Conservation (phyloP, 1,139 yeast species). For the Taphrina populina region DNA sequence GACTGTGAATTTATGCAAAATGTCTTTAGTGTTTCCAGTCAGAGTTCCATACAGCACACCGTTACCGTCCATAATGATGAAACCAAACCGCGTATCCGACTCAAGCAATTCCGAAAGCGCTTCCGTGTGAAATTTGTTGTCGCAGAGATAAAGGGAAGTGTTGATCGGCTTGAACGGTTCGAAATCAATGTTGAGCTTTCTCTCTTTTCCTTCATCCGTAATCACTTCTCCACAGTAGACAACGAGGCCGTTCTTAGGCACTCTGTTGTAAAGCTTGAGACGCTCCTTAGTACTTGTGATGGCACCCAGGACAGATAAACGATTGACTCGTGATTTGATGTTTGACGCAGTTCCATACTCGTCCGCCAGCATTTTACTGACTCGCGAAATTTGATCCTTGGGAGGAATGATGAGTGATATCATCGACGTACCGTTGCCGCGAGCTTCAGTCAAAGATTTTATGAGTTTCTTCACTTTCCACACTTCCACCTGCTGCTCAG, state of each 20-base stretch:
- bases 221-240: constrained; percentile 97
- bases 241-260: constrained; percentile 92
- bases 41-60: constrained; percentile 96
- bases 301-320: constrained; percentile 91
- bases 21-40: constrained; percentile 94
- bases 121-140: constrained; percentile 96
- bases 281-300: constrained; percentile 97
- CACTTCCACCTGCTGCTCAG: constrained; percentile 95
- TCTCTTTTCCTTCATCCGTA: constrained; percentile 95
- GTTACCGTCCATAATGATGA: constrained; percentile 98
- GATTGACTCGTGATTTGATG: constrained; percentile 93
- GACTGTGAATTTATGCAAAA: constrained; percentile 91
- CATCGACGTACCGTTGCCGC: constrained; percentile 95
- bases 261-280: constrained; percentile 79
- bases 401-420: constrained; percentile 93
- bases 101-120: constrained; percentile 90
- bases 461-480: constrained; percentile 88
- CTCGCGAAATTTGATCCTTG: constrained; percentile 83
- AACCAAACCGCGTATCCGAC: constrained; percentile 93
- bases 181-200: constrained; percentile 88
- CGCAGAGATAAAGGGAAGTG: constrained; percentile 92
- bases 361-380: constrained; percentile 90
- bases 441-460: constrained; percentile 36
- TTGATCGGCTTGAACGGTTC: constrained; percentile 98
- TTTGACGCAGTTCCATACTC: constrained; percentile 99